Evolutionary conservation across 2,329 filamentous ascomycete genomes (phyloP), one percentile per base, ranked within the genome.

Genomic region (Ascocoryne sarcoides): DNA sequence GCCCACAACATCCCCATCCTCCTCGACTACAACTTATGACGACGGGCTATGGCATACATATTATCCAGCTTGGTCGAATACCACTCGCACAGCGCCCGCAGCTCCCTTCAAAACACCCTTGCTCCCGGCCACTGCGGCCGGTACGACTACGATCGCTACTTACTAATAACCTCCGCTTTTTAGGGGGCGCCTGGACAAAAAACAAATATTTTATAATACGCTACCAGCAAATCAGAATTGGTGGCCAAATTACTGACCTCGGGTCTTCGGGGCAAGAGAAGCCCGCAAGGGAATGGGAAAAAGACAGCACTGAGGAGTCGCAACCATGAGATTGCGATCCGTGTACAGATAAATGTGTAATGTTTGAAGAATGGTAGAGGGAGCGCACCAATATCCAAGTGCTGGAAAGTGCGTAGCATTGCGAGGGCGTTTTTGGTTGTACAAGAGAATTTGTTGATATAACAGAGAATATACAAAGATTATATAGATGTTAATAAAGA

Each of bases 11-110:
- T 37, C 32, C 12, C 18, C 42, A 10, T 33, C 23, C 10, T 30
- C 44, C 2, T 40, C 47, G 18, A 42, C 32, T 5, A 43, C 40
- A 15, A 33, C 49, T 21, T 57, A 50, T 44, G 53, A 57, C 30
- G 40, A 57, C 43, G 57, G 54, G 2, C 46, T 52, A 48, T 60
- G 56, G 54, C 52, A 58, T 37, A 59, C 57, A 35, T 40, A 32
- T 15, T 57, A 60, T 36, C 48, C 56, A 21, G 26, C 48, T 26
- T 56, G 53, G 54, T 49, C 48, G 16, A 55, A 57, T 36, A 44
- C 37, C 9, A 50, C 50, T 12, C 37, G 14, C 10, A 45, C 42
- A 12, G 18, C 40, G 9, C 47, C 42, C 14, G 14, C 9, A 28
- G 16, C 41, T 21, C 17, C 38, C 32, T 14, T 26, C 5, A 35